phyloP scores from a whole-genome alignment of 1,139 yeast genomes.

The Pichia sp. region DNA sequence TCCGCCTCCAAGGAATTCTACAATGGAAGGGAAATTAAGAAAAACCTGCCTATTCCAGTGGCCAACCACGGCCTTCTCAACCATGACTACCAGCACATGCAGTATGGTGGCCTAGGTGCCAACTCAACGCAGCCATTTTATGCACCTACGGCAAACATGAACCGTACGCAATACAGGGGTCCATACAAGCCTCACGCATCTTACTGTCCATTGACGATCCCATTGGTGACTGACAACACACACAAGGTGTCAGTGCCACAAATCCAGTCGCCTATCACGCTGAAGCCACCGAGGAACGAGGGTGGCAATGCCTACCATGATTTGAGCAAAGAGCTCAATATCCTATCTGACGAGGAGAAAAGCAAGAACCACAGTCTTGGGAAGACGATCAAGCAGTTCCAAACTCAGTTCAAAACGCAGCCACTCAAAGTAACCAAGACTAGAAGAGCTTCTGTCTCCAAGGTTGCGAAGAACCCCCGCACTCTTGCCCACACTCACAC shows the following conservation, averaged over 20 bases:
- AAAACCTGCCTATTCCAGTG: neutral
- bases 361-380: neutral
- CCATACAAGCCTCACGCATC: neutral
- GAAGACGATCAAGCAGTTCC: slow-evolving; percentile 8
- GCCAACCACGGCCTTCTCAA: neutral
- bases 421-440: slow-evolving; percentile 12
- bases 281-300: neutral
- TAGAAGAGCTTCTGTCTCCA: slow-evolving; percentile 15
- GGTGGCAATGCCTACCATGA: slow-evolving; percentile 10
- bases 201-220: neutral
- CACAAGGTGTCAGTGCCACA: neutral
- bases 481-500: neutral
- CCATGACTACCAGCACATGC: neutral
- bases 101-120: no score
- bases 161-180: neutral
- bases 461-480: neutral
- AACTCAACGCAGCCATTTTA: neutral
- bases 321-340: slow-evolving; percentile 8
- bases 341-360: slow-evolving; percentile 4
- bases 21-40: slow-evolving; percentile 11
- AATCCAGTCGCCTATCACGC: slow-evolving; percentile 1
- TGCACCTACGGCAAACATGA: neutral
- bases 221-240: neutral
- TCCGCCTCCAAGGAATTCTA: slow-evolving; percentile 6
- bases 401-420: slow-evolving; percentile 11